phyloP scores from a whole-genome alignment of 257 asterid species.

The Penstemon davidsonii region DNA sequence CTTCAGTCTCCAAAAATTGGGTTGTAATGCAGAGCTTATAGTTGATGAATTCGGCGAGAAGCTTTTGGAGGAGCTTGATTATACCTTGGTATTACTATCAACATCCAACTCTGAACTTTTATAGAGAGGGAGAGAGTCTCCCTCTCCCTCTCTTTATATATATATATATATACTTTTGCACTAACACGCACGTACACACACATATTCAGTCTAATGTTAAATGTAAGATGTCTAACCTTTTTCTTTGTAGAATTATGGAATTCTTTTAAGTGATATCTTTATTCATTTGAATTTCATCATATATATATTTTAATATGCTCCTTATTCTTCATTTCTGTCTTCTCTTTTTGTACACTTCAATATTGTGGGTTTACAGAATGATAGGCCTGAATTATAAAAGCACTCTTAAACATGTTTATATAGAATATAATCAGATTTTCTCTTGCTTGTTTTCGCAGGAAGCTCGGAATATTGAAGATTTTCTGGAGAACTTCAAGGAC shows the following conservation, averaged over 20 bases:
- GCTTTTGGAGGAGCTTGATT: conserved; percentile 98
- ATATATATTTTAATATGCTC: conserved; percentile 18
- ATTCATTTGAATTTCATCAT: neutral
- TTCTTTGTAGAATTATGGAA: neutral
- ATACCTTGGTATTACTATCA: conserved; percentile 91
- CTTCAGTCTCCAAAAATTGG: conserved; percentile 89
- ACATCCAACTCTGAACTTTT: conserved; percentile 27
- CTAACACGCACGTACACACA: neutral
- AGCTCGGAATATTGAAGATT: conserved; percentile 97
- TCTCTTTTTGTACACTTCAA: neutral
- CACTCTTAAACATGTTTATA: conserved; percentile 4
- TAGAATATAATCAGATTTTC: conserved; percentile 17
- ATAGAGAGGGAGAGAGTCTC: neutral
- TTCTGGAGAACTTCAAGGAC: conserved; percentile 88
- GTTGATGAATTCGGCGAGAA: conserved; percentile 99
- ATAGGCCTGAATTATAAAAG: conserved; percentile 15
- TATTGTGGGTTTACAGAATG: conserved; percentile 12
- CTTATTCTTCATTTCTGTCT: neutral
- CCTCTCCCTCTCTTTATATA: neutral
- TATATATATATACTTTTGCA: neutral
- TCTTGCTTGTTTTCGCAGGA: conserved; percentile 50
- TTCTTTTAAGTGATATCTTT: neutral
- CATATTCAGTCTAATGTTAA: conserved; percentile 9
- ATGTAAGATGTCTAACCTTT: conserved; percentile 3
- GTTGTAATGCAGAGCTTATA: conserved; percentile 96